Conservation (phyloP, 257 asterid species). For the Jacaranda mimosifolia region DNA sequence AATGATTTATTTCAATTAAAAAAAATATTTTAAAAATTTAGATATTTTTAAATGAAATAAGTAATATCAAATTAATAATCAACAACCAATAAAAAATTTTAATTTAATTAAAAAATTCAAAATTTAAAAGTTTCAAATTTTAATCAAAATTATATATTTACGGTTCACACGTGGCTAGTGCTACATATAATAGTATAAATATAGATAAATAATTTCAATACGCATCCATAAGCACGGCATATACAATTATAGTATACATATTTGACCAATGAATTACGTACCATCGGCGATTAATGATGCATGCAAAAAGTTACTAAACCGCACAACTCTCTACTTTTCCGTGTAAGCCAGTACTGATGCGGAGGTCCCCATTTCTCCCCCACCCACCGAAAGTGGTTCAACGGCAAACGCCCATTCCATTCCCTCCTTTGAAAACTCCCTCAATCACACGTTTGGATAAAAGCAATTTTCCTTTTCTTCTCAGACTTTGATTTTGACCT, state of each 20-base stretch:
- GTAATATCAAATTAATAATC: no score
- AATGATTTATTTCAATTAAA: no score
- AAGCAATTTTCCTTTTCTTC: constrained; percentile 13
- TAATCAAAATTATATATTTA: no score
- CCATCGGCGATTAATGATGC: constrained; percentile 1
- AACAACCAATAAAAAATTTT: no score
- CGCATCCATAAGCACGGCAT: background rate
- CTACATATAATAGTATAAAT: no score
- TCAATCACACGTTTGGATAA: constrained; percentile 38
- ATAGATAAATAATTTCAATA: no score
- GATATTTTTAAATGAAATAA: no score
- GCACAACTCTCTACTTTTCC: constrained; percentile 25
- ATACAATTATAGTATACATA: background rate
- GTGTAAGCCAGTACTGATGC: constrained; percentile 16
- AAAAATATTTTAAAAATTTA: no score
- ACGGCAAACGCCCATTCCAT: constrained; percentile 31
- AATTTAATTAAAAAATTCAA: no score
- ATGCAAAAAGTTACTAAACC: background rate
- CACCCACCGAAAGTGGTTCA: constrained; percentile 39
- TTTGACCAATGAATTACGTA: background rate
- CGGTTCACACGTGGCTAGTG: no score
- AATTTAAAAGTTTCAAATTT: no score
- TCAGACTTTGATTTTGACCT: constrained; percentile 11
- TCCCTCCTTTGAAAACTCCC: constrained; percentile 7
- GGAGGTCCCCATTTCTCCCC: constrained; percentile 17